Percentiles rank a stretch among this genome's conserved stretches.
Conservation (phyloP, 2,329 filamentous ascomycete genomes). For the Aaosphaeria pasadenensis region DNA sequence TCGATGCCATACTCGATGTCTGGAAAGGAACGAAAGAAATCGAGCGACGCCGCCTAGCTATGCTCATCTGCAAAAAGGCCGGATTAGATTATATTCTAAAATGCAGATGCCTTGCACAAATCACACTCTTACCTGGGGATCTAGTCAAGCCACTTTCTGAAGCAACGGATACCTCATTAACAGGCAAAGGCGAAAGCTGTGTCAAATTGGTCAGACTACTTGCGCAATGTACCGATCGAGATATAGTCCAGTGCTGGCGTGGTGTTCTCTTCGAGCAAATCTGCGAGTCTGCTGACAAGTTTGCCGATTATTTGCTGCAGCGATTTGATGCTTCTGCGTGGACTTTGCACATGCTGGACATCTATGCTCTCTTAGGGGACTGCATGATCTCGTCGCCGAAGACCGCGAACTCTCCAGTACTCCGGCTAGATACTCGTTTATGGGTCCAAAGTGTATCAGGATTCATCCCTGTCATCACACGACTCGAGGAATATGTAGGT, state of each 20-base stretch:
- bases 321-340: slow-evolving; percentile 18
- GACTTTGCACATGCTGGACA: slow-evolving; percentile 2
- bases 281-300: not conserved
- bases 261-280: slow-evolving; percentile 15
- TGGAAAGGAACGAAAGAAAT: slow-evolving; percentile 13
- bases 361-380: not conserved
- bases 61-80: slow-evolving; percentile 10
- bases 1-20: slow-evolving; percentile 14
- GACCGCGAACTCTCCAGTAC: slow-evolving; percentile 10
- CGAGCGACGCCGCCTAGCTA: slow-evolving; percentile 13
- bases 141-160: slow-evolving; percentile 9
- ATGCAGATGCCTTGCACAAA: slow-evolving; percentile 16
- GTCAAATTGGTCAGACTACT: slow-evolving; percentile 17
- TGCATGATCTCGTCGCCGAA: not conserved
- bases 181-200: slow-evolving; percentile 5
- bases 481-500: slow-evolving; percentile 13
- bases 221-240: slow-evolving; percentile 3
- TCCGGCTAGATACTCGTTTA: slow-evolving; percentile 10
- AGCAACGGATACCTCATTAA: slow-evolving; percentile 6
- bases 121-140: slow-evolving; percentile 9
- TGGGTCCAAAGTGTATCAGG: slow-evolving; percentile 8
- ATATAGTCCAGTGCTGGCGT: slow-evolving; percentile 16
- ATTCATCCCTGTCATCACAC: slow-evolving; percentile 13
- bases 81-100: slow-evolving; percentile 7
- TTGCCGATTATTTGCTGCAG: slow-evolving; percentile 13